Base-by-base conservation (phyloP, 805 yeast genomes). In the Spathaspora arborariae region DNA sequence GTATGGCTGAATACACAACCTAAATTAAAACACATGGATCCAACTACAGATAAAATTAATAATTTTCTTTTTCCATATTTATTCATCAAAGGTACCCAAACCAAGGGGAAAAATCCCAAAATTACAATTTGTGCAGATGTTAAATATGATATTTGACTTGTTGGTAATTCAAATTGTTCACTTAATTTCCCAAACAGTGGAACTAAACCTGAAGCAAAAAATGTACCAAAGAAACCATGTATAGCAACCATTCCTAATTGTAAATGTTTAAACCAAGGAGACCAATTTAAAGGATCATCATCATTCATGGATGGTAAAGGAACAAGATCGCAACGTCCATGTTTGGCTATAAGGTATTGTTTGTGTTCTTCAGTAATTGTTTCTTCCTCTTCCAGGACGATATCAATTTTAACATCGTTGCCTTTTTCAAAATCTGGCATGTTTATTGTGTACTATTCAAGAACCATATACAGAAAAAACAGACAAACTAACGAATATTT, bases 261-360 rank as follows among this genome's bases (percentile, higher is more conserved):
- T 5, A 45, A 15, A 15, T 36, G 27, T 27, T 54, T 54, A 20
- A 37, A 16, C 20, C 42, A 20, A n/a, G 26, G 16, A 5, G 50
- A 41, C 58, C 58, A 54, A 36, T 54, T 54, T 15, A 54, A 42
- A 8, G 58, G 58, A 24, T 54, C 58, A 30, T 53, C 50, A 20
- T 50, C 56, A 39, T 43, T 45, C 41, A 39, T 36, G 3, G 53
- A 38, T 7, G 57, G 56, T 18, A 54, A 24, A 2, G 57, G 57
- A 20, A 46, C 50, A 10, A 54, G 45, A 7, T 52, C 43, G 27
- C 19, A 41, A 11, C 54, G 41, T 5, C 56, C 56, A 44, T 54
- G 58, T 42, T 43, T 46, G 21, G 20, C 39, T 18, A 48, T 44
- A 11, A 52, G 45, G 39, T 52, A 52, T 18, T 46, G 42, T 36